Conservation (phyloP, 2,329 filamentous ascomycete genomes). For the Biscogniauxia mediterranea region DNA sequence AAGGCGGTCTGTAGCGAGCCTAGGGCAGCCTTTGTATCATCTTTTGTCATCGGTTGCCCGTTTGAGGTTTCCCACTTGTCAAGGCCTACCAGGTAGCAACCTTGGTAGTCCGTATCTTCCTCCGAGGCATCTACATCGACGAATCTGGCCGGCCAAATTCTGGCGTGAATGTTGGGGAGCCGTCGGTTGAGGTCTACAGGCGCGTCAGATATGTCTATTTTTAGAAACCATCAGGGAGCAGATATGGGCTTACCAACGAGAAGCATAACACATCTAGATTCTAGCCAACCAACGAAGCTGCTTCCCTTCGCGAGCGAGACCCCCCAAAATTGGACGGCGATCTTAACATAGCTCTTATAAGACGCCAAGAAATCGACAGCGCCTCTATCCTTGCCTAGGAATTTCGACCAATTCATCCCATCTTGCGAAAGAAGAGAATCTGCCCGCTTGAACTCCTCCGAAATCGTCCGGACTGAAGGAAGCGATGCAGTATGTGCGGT, state of each 20-base stretch:
- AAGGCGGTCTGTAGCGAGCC: slow-evolving; percentile 44
- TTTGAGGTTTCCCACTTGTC: slow-evolving; percentile 32
- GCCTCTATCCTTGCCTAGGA: slow-evolving; percentile 37
- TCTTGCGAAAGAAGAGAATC: slow-evolving; percentile 37
- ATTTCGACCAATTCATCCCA: slow-evolving; percentile 41
- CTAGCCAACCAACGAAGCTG: slow-evolving; percentile 60
- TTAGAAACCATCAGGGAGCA: slow-evolving; percentile 7
- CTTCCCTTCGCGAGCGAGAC: slow-evolving; percentile 52
- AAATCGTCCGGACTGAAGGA: slow-evolving; percentile 51
- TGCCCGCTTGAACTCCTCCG: slow-evolving; percentile 51
- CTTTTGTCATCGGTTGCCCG: slow-evolving; percentile 29
- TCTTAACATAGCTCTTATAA: slow-evolving; percentile 56
- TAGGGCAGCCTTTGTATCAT: slow-evolving; percentile 43
- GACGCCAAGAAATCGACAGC: slow-evolving; percentile 48
- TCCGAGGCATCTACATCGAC: slow-evolving; percentile 33
- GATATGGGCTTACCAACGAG: slow-evolving; percentile 52
- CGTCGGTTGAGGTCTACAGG: slow-evolving; percentile 52
- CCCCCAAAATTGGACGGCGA: slow-evolving; percentile 67
- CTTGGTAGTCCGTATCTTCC: slow-evolving; percentile 50
- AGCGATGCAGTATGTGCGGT: slow-evolving; percentile 53
- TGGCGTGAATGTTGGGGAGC: slow-evolving; percentile 49
- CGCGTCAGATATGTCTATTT: slow-evolving; percentile 7
- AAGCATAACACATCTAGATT: slow-evolving; percentile 57
- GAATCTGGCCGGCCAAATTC: slow-evolving; percentile 64
- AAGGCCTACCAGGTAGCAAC: slow-evolving; percentile 62